Percentiles rank a stretch among this genome's conserved stretches.
These are phyloP conservation scores for Fusarium sp. DNA, from an alignment of 2,329 filamentous ascomycete species.

Conservation along the genomic window DNA sequence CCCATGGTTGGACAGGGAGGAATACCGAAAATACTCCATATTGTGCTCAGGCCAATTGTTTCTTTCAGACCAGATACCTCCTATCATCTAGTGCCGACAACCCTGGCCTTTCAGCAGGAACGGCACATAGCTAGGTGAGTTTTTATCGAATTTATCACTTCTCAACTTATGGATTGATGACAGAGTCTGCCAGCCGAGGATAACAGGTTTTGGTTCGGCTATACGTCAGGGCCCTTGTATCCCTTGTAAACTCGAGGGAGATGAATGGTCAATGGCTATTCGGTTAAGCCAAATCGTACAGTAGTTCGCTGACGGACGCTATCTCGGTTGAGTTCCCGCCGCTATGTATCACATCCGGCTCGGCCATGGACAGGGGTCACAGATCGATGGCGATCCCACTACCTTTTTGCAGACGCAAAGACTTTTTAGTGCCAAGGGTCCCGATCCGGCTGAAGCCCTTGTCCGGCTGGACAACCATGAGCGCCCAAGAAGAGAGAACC, in stretches of 20 bases:
- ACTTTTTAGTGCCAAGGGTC: conserved; percentile 7
- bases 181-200: neutral
- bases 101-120: neutral
- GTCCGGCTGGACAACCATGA: conserved; percentile 2
- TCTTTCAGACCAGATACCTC: neutral
- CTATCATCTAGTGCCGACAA: neutral
- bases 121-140: neutral
- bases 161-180: neutral
- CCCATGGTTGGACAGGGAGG: neutral
- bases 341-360: neutral
- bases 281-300: conserved; percentile 2
- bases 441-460: conserved; percentile 3
- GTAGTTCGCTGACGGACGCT: conserved; percentile 12
- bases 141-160: conserved; percentile 6
- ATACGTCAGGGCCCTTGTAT: neutral
- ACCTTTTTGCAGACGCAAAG: conserved; percentile 9
- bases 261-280: conserved; percentile 8
- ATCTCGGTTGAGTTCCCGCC: conserved; percentile 13
- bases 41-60: neutral
- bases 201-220: neutral
- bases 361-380: conserved; percentile 4
- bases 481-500: neutral
- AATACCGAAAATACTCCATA: neutral
- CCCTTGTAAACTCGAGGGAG: neutral
- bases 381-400: conserved; percentile 26